Evolutionary conservation across 2,329 filamentous ascomycete genomes (phyloP).

Genomic region (Venturia carpophila): DNA sequence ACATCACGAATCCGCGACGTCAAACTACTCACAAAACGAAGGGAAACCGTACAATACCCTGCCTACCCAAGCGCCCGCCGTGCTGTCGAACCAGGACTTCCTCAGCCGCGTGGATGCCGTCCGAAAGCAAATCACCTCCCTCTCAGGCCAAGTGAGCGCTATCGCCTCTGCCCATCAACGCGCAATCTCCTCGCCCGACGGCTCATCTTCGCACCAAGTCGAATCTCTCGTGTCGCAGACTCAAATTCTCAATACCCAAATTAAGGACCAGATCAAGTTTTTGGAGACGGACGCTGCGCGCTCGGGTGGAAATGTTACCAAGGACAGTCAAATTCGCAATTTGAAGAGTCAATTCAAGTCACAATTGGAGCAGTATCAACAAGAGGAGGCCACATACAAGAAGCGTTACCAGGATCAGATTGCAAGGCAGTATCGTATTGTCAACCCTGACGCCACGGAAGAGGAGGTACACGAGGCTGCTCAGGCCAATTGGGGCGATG

Average conservation of each 20-base stretch:
- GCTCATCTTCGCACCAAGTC: slow-evolving; percentile 45
- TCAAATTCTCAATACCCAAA: slow-evolving; percentile 63
- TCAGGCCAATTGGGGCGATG: slow-evolving; percentile 64
- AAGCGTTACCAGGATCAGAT: slow-evolving; percentile 70
- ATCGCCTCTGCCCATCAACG: slow-evolving; percentile 66
- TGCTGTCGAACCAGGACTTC: slow-evolving; percentile 59
- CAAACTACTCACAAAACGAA: slow-evolving; percentile 29
- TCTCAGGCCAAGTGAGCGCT: slow-evolving; percentile 58
- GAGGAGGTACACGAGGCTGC: slow-evolving; percentile 61
- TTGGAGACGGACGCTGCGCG: slow-evolving; percentile 63
- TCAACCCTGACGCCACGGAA: slow-evolving; percentile 72
- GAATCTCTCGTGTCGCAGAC: slow-evolving; percentile 63
- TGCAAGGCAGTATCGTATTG: slow-evolving; percentile 70
- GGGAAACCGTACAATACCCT: slow-evolving; percentile 12
- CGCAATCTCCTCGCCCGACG: slow-evolving; percentile 58
- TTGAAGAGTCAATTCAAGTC: slow-evolving; percentile 66
- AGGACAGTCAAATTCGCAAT: slow-evolving; percentile 60
- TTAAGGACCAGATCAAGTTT: slow-evolving; percentile 71
- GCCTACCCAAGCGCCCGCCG: slow-evolving; percentile 25
- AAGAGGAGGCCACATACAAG: slow-evolving; percentile 64
- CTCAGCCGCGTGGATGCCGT: slow-evolving; percentile 58
- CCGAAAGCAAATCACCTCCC: slow-evolving; percentile 58
- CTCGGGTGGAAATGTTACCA: slow-evolving; percentile 56
- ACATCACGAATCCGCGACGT: slow-evolving; percentile 32
- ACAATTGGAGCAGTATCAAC: slow-evolving; percentile 61